Conservation (phyloP, 441 rosid genomes). For the Breynia disticha region DNA sequence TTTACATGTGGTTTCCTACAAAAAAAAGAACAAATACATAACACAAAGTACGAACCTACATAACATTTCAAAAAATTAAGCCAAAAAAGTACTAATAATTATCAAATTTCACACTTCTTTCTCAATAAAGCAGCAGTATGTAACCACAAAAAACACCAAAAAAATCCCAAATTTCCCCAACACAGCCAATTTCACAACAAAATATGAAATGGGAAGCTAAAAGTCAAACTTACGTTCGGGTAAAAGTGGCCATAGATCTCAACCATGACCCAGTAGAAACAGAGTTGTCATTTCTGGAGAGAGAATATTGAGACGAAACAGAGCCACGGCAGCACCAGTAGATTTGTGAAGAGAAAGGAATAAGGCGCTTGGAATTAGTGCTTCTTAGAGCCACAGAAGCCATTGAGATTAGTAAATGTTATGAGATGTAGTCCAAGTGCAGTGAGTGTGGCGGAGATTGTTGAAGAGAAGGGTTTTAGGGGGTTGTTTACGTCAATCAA, state of each 20-base stretch:
- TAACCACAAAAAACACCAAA: not conserved
- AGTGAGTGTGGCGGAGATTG: not conserved
- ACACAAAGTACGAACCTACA: not conserved
- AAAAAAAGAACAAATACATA: not conserved
- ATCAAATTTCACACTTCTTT: too few relatives aligned
- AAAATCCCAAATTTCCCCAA: not conserved
- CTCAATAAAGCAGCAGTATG: not conserved
- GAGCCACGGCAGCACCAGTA: slow-evolving; percentile 42
- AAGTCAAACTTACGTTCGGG: slow-evolving; percentile 57
- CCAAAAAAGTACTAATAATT: too few relatives aligned
- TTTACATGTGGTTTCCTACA: slow-evolving; percentile 94
- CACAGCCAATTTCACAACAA: not conserved
- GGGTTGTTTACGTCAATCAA: too few relatives aligned
- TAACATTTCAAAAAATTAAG: too few relatives aligned
- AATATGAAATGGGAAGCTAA: not conserved
- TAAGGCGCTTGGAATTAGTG: slow-evolving; percentile 55
- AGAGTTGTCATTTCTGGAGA: slow-evolving; percentile 35
- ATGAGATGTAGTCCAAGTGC: not conserved
- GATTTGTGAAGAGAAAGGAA: slow-evolving; percentile 46
- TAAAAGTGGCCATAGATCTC: slow-evolving; percentile 99
- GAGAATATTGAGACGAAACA: slow-evolving; percentile 22
- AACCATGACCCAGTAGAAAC: slow-evolving; percentile 32
- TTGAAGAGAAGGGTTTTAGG: slow-evolving; percentile 16
- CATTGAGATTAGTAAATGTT: slow-evolving; percentile 27
- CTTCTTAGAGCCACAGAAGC: slow-evolving; percentile 57